Conservation (phyloP, 176 grass and related monocot species). For the Cocos nucifera region DNA sequence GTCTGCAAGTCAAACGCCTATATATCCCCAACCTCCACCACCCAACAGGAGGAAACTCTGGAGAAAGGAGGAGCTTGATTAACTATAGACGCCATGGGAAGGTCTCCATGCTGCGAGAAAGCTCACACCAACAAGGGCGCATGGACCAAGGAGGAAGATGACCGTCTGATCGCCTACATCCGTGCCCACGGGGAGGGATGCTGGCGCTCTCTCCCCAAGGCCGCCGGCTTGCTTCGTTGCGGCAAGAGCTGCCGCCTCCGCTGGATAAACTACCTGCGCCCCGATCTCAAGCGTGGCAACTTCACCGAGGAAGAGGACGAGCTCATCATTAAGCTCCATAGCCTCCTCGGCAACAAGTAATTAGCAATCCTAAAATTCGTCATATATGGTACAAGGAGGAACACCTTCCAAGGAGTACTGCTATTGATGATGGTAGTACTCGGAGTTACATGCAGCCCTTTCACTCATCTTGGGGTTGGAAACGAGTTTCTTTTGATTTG, state of each 20-base stretch:
- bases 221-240: slow-evolving; percentile 11
- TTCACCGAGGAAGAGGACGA: slow-evolving; percentile 12
- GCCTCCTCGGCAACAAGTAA: slow-evolving; percentile 17
- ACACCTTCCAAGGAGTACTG: too few species aligned
- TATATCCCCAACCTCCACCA: too few species aligned
- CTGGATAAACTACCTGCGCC: slow-evolving; percentile 18
- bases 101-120: slow-evolving; percentile 18
- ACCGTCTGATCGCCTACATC: slow-evolving; percentile 11
- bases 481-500: too few species aligned
- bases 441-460: too few species aligned
- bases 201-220: slow-evolving; percentile 13
- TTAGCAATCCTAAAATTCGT: not conserved
- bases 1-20: too few species aligned
- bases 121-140: slow-evolving; percentile 20
- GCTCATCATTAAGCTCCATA: slow-evolving; percentile 18
- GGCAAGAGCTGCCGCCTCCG: slow-evolving; percentile 21
- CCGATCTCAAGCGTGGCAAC: slow-evolving; percentile 15
- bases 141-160: slow-evolving; percentile 25
- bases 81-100: not conserved
- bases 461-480: too few species aligned
- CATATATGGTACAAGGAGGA: too few species aligned
- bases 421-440: too few species aligned
- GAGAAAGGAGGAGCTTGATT: too few species aligned
- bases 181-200: not conserved
- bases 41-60: too few species aligned